These are phyloP conservation scores for Saprolegnia diclina DNA, from an alignment of 352 stramenopile species.

Conservation along the genomic window DNA sequence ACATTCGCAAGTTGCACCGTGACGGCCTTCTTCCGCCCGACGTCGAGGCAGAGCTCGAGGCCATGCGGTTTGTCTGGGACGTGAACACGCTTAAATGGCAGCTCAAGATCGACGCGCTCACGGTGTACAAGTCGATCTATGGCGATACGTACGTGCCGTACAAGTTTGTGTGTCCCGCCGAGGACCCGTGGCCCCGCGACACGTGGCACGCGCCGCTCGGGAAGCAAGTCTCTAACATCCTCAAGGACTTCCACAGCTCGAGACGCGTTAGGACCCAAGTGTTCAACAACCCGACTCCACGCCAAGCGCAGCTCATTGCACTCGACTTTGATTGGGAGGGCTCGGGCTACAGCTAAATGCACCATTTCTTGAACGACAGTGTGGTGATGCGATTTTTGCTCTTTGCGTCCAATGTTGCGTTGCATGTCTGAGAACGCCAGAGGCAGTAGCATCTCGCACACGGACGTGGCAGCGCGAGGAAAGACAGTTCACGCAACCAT, in stretches of 20 bases:
- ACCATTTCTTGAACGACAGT: not conserved
- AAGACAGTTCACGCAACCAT: no score
- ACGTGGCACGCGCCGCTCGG: conserved; percentile 20
- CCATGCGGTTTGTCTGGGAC: conserved; percentile 19
- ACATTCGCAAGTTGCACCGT: conserved; percentile 17
- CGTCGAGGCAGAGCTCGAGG: not conserved
- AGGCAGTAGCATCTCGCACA: no score
- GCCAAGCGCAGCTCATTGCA: conserved; percentile 16
- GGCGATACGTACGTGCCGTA: conserved; percentile 16
- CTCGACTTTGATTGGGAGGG: conserved; percentile 19
- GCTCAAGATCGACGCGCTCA: conserved; percentile 13
- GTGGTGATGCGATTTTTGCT: no score
- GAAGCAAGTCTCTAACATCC: conserved; percentile 1
- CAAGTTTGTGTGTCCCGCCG: conserved; percentile 13
- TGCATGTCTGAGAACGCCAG: no score
- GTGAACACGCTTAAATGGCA: conserved; percentile 16
- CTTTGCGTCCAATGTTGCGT: no score
- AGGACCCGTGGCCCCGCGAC: conserved; percentile 22
- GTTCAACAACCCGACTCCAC: conserved; percentile 11
- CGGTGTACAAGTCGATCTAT: conserved; percentile 11
- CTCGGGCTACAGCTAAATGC: not conserved
- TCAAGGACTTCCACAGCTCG: conserved; percentile 13
- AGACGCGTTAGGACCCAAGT: conserved; percentile 9
- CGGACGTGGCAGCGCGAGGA: no score
- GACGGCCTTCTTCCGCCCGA: not conserved